Base-by-base conservation (phyloP, 129 eudicot species). In the Centella asiatica region DNA sequence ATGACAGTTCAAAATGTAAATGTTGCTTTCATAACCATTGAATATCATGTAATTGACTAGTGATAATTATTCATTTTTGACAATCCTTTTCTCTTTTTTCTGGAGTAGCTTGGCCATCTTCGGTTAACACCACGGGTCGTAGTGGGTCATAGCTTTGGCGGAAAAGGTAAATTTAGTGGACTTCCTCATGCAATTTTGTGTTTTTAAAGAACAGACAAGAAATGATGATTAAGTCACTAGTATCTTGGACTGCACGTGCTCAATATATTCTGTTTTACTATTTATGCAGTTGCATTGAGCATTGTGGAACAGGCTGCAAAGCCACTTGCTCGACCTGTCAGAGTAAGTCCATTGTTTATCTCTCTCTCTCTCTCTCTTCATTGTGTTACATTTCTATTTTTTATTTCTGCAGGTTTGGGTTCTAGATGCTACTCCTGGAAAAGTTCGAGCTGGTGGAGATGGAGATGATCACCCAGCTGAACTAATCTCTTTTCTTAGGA, bases 121-220 rank as follows among this genome's bases (percentile, higher is more conserved):
- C 77, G 81, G 72, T 65, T 90, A 37, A 86, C 84, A 66, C 97
- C 97, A 29, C 88, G 95, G 48, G 95, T 90, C 45, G 60, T 90
- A 74, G 88, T 90, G 69, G 97, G 97, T 73, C 97, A 90, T 74
- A 90, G 97, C 82, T 90, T 90, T 72, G 97, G 97, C 53, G 97
- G 97, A 66, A 90, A 90, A 90, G 97, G 97, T 89, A 80, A 57
- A 0, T 48, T 2, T 29, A 26, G 22, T 31, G 54, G 36, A 59
- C 31, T 26, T 4, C 48, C 32, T 46, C 31, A 26, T n/a, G 17
- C 1, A 62, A 25, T n/a, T 1, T 26, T 10, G n/a, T 56, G 23
- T 14, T 56, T 19, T 18, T 12, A 4, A 56, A 28, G 24, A 29
- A 56, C 42, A 56, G 23, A 56, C 13, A 19, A 17, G 20, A 56